Evolutionary conservation across 2,329 filamentous ascomycete genomes (phyloP).

Genomic region (Corniculantispora saksenae): DNA sequence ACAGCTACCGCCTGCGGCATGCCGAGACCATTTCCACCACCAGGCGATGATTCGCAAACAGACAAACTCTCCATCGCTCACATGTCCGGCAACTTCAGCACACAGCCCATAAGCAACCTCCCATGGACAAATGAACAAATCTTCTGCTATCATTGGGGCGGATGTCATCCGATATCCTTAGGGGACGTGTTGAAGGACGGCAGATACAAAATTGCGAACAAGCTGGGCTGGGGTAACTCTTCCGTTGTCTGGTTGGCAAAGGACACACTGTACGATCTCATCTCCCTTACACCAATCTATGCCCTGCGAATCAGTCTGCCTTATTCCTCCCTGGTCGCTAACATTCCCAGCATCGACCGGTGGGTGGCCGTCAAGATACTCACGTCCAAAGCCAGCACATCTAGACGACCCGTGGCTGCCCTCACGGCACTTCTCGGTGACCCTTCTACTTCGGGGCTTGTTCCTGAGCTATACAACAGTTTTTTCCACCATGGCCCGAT

Average conservation of each 20-base stretch:
- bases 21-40: no score
- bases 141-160: conserved; percentile 26
- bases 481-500: conserved; percentile 26
- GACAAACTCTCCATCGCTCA: not conserved
- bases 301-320: not conserved
- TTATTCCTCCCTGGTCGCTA: not conserved
- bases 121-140: not conserved
- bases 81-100: not conserved
- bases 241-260: conserved; percentile 46
- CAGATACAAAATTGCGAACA: conserved; percentile 41
- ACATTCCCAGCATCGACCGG: not conserved
- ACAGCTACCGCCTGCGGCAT: no score
- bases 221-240: conserved; percentile 42
- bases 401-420: not conserved
- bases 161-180: conserved; percentile 41
- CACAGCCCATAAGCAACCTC: not conserved
- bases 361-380: conserved; percentile 3
- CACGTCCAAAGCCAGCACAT: not conserved
- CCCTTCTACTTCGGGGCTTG: not conserved
- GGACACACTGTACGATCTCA: conserved; percentile 24
- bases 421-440: not conserved
- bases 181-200: conserved; percentile 38
- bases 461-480: not conserved
- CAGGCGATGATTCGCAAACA: no score
- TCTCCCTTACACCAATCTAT: no score